Conservation (phyloP, 1,139 yeast genomes). For the Spathaspora sp. region DNA sequence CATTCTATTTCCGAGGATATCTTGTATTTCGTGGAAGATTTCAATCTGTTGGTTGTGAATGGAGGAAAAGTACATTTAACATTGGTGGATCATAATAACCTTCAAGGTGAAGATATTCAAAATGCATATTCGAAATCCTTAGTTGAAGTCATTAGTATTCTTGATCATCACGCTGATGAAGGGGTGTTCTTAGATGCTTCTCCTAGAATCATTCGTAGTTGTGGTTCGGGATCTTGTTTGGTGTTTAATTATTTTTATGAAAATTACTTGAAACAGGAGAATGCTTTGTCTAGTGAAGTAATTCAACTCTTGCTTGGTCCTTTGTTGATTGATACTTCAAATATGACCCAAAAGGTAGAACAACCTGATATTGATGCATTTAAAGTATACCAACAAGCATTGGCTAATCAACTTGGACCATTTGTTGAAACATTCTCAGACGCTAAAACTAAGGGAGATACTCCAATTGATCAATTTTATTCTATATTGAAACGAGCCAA, state of each 20-base stretch:
- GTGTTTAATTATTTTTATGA: slow-evolving; percentile 63
- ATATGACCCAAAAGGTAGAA: slow-evolving; percentile 60
- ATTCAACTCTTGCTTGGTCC: slow-evolving; percentile 62
- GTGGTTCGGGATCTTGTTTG: slow-evolving; percentile 80
- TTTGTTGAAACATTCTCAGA: neutral
- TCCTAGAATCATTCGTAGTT: slow-evolving; percentile 60
- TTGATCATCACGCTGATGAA: slow-evolving; percentile 90
- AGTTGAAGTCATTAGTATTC: slow-evolving; percentile 53
- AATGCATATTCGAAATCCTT: slow-evolving; percentile 20
- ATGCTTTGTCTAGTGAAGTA: slow-evolving; percentile 30
- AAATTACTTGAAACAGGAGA: slow-evolving; percentile 18
- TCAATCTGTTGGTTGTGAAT: slow-evolving; percentile 21
- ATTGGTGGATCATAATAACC: slow-evolving; percentile 80
- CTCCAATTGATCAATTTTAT: slow-evolving; percentile 25
- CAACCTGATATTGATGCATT: slow-evolving; percentile 51
- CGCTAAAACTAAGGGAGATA: neutral
- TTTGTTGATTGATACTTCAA: slow-evolving; percentile 68
- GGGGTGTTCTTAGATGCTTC: slow-evolving; percentile 39
- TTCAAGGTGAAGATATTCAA: slow-evolving; percentile 50
- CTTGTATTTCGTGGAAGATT: slow-evolving; percentile 69
- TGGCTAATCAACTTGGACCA: slow-evolving; percentile 9
- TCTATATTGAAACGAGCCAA: slow-evolving; percentile 52
- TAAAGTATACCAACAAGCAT: slow-evolving; percentile 27
- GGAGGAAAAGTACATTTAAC: slow-evolving; percentile 36
- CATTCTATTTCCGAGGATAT: slow-evolving; percentile 48